Evolutionary conservation across 192 early-diverging fungal species (phyloP), one percentile per base, ranked within the genome.

Genomic region (Kappamyces sp.): DNA sequence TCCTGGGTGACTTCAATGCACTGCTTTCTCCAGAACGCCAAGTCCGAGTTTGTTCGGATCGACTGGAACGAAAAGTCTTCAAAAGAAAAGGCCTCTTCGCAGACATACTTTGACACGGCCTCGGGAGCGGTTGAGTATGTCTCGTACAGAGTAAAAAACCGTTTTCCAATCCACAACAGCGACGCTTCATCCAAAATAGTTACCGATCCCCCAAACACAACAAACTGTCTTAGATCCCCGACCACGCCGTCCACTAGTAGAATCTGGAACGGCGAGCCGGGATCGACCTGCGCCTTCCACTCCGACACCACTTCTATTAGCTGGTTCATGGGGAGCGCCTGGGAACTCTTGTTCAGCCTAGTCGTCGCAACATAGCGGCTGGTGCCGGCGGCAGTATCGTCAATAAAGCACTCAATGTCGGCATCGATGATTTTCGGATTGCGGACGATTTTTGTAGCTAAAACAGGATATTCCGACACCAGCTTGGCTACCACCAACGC

Each of bases 381-480:
- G 43, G 12, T 45, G 12, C 12, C 32, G 5, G 36, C 6, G n/a
- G n/a, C 31, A 8, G 31, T 65, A 4, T 66, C 29, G 7, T 71
- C 71, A 34, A 80, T 38, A 15, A 68, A 49, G 4, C 73, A 72
- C 49, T 81, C 67, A 2, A 81, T 62, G 55, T 81, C 78, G 8
- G 72, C 78, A 53, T 81, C 78, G 7, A 81, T 54, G 45, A 81
- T 81, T 30, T 62, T 54, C 14, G 69, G 67, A 40, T 81, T 81
- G 3, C 76, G 49, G 42, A 62, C 75, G 46, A 81, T 71, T 7
- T 45, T 50, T 1, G 78, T 78, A 7, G 61, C 30, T 12, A 81
- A 52, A 2, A 81, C 68, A 47, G 49, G 40, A 45, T 79, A 67
- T 5, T 37, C 41, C n/a, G 9, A 35, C 40, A 52, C 45, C 29